These are phyloP conservation scores for Neocucurbitaria cava DNA, from an alignment of 2,329 filamentous ascomycete species.

Conservation along the genomic window DNA sequence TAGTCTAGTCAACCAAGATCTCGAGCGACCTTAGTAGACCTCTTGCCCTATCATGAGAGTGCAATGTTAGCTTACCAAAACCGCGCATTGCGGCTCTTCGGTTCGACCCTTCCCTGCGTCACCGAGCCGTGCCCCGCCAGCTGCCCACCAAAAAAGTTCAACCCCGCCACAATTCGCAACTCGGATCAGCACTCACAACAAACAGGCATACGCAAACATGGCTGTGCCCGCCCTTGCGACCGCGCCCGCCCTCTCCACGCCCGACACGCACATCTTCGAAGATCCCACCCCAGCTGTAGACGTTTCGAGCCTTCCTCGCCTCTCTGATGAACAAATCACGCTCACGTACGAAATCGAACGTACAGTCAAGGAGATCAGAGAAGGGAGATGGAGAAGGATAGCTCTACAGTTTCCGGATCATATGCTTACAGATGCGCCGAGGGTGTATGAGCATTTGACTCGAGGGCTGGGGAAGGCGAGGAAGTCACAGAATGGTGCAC, in stretches of 20 bases:
- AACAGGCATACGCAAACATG: conserved; percentile 28
- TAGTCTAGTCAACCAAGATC: neutral
- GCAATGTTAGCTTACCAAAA: conserved; percentile 2
- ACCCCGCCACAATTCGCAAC: conserved; percentile 20
- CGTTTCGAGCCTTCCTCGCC: conserved; percentile 37
- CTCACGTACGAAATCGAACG: conserved; percentile 84
- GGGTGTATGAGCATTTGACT: conserved; percentile 73
- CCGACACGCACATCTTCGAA: conserved; percentile 67
- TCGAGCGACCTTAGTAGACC: neutral
- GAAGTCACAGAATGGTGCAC: conserved; percentile 13
- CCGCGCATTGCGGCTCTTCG: conserved; percentile 16
- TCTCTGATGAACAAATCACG: conserved; percentile 73
- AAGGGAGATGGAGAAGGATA: conserved; percentile 74
- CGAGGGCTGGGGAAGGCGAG: conserved; percentile 54
- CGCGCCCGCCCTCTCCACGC: conserved; percentile 68
- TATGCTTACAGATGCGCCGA: conserved; percentile 85
- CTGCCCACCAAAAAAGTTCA: conserved; percentile 17
- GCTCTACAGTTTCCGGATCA: conserved; percentile 96
- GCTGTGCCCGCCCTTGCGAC: conserved; percentile 31
- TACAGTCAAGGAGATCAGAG: conserved; percentile 77
- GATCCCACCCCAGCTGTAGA: conserved; percentile 55
- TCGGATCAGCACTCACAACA: conserved; percentile 1
- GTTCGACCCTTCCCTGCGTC: conserved; percentile 12
- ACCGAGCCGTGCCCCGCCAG: conserved; percentile 16
- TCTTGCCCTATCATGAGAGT: conserved; percentile 7